Evolutionary conservation across 768 basidiomycete genomes (phyloP).

Genomic region (Mycena polygramma): DNA sequence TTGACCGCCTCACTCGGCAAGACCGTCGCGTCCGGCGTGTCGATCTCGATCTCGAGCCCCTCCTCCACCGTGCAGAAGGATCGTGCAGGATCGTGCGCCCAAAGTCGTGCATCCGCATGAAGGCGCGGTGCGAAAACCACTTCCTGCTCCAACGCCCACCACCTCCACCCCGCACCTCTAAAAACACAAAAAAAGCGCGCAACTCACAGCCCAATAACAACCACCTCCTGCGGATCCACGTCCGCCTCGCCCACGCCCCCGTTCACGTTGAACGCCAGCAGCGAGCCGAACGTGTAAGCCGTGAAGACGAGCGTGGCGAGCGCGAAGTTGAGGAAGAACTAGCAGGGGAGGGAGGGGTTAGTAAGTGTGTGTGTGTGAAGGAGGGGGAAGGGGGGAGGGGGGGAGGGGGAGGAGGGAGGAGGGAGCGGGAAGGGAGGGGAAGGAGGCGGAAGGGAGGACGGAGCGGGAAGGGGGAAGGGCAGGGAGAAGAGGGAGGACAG

Average conservation of each 20-base stretch:
- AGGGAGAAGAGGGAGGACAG: too few species aligned
- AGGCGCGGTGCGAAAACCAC: slow-evolving; percentile 78
- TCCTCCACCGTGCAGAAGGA: slow-evolving; percentile 69
- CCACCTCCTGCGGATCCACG: slow-evolving; percentile 78
- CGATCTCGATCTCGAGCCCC: slow-evolving; percentile 79
- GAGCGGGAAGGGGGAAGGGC: too few species aligned
- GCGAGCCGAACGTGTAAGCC: slow-evolving; percentile 71
- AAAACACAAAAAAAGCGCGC: too few species aligned
- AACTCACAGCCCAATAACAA: slow-evolving; percentile 79
- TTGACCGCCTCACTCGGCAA: slow-evolving; percentile 66
- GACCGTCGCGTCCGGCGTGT: slow-evolving; percentile 72
- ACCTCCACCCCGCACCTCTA: too few species aligned
- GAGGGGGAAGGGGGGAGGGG: too few species aligned
- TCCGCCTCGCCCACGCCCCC: slow-evolving; percentile 44
- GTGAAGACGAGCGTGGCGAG: slow-evolving; percentile 72
- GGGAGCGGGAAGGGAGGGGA: too few species aligned
- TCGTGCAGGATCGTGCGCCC: slow-evolving; percentile 69
- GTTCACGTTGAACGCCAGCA: slow-evolving; percentile 65
- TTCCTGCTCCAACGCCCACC: too few species aligned
- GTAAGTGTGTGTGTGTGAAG: too few species aligned
- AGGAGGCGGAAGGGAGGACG: too few species aligned
- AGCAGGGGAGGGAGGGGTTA: too few species aligned
- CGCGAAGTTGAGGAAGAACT: slow-evolving; percentile 88
- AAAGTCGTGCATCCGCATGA: slow-evolving; percentile 78
- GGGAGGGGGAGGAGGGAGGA: too few species aligned